Evolutionary conservation across 768 basidiomycete genomes (phyloP), one percentile per base, ranked within the genome.

Genomic region (Lactarius pseudohatsudake): DNA sequence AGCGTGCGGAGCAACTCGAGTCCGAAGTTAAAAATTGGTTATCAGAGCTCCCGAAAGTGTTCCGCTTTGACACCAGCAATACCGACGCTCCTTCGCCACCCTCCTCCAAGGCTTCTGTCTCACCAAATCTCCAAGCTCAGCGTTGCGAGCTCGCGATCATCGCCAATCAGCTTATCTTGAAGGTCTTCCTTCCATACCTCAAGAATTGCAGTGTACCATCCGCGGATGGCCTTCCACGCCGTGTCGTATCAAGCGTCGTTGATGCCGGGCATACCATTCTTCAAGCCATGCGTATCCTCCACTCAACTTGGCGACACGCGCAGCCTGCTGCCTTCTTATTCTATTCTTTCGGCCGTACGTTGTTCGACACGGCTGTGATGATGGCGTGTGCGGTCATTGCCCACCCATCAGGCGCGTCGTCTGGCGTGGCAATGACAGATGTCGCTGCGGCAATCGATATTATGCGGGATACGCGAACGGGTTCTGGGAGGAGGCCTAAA

Each of bases 151-250:
- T 91, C 58, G 80, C 81, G 0, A 81, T 89, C 54, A 78, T 84
- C 59, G 85, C 86, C 5, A 81, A 90, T 69, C 76, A 84, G 45
- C 73, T 92, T 61, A 78, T 89, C 62, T 76, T 91, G 68, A 85
- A 85, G 75, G 77, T 85, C 7, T 91, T 87, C 73, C 72, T 85
- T n/a, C 90, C 91, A 0, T 89, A 91, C 75, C 75, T 91, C 66
- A 75, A 74, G 69, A 69, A 71, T 50, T 67, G 56, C 71, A 72
- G 66, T 41, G 67, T 43, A 59, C 72, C 62, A 61, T 73, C 61
- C 63, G 70, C 71, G 66, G 64, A 76, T 61, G 72, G 76, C 62
- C 73, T 79, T 13, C 77, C 79, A 62, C 81, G 81, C 64, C 84
- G 86, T 65, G 86, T 86, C 1, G 80, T 82, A 16, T 79, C 83